Evolutionary conservation across 129 eudicot genomes (phyloP).

Genomic region (Tagetes patula): DNA sequence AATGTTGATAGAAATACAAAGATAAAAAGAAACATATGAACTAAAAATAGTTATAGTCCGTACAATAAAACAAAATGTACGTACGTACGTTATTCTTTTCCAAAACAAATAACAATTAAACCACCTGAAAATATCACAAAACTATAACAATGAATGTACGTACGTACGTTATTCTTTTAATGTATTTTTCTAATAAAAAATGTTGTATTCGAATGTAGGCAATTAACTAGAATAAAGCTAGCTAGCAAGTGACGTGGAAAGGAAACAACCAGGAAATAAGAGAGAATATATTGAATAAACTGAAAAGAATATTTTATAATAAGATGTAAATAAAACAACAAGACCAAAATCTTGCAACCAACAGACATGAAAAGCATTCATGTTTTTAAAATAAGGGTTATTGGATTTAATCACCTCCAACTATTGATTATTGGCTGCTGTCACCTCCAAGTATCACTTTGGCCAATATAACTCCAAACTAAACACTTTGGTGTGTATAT

Average conservation of each 20-base stretch:
- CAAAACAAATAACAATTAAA: constrained; percentile 5
- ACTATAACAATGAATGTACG: not conserved
- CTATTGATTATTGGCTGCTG: too few relatives aligned
- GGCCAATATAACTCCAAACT: too few relatives aligned
- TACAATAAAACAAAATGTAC: too few relatives aligned
- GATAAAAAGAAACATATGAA: too few relatives aligned
- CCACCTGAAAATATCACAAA: not conserved
- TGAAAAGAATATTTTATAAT: constrained; percentile 10
- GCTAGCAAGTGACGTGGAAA: constrained; percentile 31
- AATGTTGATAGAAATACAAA: too few relatives aligned
- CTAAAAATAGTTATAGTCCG: too few relatives aligned
- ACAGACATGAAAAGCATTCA: constrained; percentile 25
- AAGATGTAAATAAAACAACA: constrained; percentile 10
- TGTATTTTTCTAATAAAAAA: not conserved
- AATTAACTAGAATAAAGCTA: constrained; percentile 20
- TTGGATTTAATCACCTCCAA: too few relatives aligned
- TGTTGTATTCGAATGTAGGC: not conserved
- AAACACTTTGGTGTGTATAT: too few relatives aligned
- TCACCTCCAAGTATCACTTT: too few relatives aligned
- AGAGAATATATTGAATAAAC: constrained; percentile 11
- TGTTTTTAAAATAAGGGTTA: not conserved
- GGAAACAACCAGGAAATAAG: constrained; percentile 31
- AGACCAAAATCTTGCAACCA: constrained; percentile 23
- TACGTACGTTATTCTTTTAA: not conserved
- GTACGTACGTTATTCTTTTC: too few relatives aligned